Evolutionary conservation across 257 asterid genomes (phyloP), one percentile per base, ranked within the genome.

Genomic region (Petunia axillaris): DNA sequence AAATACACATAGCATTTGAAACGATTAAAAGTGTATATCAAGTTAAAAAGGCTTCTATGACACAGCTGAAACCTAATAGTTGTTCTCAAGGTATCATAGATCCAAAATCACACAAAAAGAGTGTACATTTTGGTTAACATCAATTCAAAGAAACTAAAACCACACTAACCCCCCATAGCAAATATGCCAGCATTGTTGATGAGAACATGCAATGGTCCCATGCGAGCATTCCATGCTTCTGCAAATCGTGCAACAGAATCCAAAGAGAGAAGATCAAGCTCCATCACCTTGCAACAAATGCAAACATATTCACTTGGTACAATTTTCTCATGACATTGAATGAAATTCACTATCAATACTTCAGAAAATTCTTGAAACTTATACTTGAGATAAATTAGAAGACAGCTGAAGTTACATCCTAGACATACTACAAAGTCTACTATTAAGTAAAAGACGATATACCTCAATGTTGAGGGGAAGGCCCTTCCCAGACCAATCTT

Each of bases 401-500:
- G 15, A 73, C 10, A 50, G 62, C 35, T 48, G 77, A 25, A 71
- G 25, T 10, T 73, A 71, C 35, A 48, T 50, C 62, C n/a, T 73
- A 67, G 15, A 37, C 77, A 36, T 50, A 50, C 62, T 10, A 11
- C 35, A 67, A 48, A 11, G 25, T 25, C 44, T 11, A 36, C 78
- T 36, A 6, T 48, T 9, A 50, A 1, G 52, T 11, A 44, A 5
- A 13, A 73, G 78, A 50, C 16, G 40, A 75, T 0, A 63, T 82
- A 95, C 99, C 98, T 94, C 99, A 13, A 94, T 93, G 79, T 94
- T 86, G 79, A 92, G 98, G 46, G 98, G 95, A 79, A 94, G 90
- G 55, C 98, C 99, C 81, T 70, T 91, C 80, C 93, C 97, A 37
- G 91, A 81, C 97, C 98, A 93, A 63, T 88, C 90, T 63, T 89